These are phyloP conservation scores for Cyberlindnera maritima DNA, from an alignment of 805 yeast species.

Conservation along the genomic window DNA sequence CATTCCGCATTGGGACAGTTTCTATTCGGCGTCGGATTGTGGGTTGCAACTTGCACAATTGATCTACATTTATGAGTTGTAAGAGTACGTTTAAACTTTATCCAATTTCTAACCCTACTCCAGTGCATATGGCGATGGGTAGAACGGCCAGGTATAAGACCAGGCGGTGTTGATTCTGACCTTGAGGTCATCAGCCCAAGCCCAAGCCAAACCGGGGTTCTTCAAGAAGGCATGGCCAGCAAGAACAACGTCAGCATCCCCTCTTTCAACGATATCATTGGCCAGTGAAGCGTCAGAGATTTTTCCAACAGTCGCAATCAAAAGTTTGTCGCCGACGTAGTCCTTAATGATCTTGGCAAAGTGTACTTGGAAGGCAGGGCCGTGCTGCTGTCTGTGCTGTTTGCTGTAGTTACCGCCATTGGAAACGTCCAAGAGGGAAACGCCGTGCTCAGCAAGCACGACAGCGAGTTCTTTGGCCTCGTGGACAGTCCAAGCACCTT, in stretches of 20 bases:
- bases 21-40: too few species aligned
- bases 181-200: slow-evolving; percentile 49
- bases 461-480: slow-evolving; percentile 34
- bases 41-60: too few species aligned
- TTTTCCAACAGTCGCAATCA: slow-evolving; percentile 48
- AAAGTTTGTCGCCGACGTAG: slow-evolving; percentile 39
- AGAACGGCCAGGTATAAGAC: slow-evolving; percentile 33
- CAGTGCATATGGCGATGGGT: slow-evolving; percentile 17
- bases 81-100: too few species aligned
- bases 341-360: slow-evolving; percentile 42
- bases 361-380: slow-evolving; percentile 35
- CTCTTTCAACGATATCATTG: slow-evolving; percentile 39
- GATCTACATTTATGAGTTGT: too few species aligned
- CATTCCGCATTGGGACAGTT: too few species aligned
- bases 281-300: slow-evolving; percentile 36
- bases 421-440: slow-evolving; percentile 53
- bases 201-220: slow-evolving; percentile 48
- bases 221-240: slow-evolving; percentile 45
- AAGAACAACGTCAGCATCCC: slow-evolving; percentile 45
- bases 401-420: slow-evolving; percentile 46
- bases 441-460: slow-evolving; percentile 39
- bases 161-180: slow-evolving; percentile 38
- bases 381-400: slow-evolving; percentile 25
- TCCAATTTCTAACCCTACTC: neutral
- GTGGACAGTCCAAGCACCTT: slow-evolving; percentile 20